phyloP scores from a whole-genome alignment of 768 basidiomycete genomes.

The Phaeotremella fagi region DNA sequence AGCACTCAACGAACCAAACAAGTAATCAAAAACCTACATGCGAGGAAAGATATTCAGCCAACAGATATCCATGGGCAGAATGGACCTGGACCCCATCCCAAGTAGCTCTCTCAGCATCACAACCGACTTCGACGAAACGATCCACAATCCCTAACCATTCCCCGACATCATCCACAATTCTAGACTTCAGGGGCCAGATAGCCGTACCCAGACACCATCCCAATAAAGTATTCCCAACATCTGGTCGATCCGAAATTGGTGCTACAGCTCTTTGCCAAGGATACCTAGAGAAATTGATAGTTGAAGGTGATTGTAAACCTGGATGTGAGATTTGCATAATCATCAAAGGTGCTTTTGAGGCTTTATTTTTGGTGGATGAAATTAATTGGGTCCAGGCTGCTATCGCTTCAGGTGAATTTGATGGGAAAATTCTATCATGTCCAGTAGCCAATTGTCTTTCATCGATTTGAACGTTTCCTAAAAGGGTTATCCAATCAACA shows the following conservation, averaged over 20 bases:
- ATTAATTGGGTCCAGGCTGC: slow-evolving; percentile 18
- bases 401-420: slow-evolving; percentile 6
- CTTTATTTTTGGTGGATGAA: neutral
- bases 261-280: slow-evolving; percentile 62
- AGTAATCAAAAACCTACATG: slow-evolving; percentile 24
- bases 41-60: slow-evolving; percentile 39
- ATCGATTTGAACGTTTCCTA: slow-evolving; percentile 44
- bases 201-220: slow-evolving; percentile 54
- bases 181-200: slow-evolving; percentile 54
- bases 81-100: slow-evolving; percentile 87
- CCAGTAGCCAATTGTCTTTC: slow-evolving; percentile 31
- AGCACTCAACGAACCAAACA: neutral
- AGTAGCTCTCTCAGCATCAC: slow-evolving; percentile 61
- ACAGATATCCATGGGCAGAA: slow-evolving; percentile 42
- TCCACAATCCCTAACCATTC: slow-evolving; percentile 64
- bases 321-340: slow-evolving; percentile 79
- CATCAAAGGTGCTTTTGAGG: slow-evolving; percentile 51
- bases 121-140: slow-evolving; percentile 65
- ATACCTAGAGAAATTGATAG: slow-evolving; percentile 62
- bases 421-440: slow-evolving; percentile 22
- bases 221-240: slow-evolving; percentile 46
- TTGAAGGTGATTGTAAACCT: slow-evolving; percentile 71
- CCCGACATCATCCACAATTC: slow-evolving; percentile 54
- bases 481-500: slow-evolving; percentile 52
- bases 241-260: slow-evolving; percentile 55